phyloP scores from a whole-genome alignment of 257 asterid species.

The Dorcoceras hygrometricum region DNA sequence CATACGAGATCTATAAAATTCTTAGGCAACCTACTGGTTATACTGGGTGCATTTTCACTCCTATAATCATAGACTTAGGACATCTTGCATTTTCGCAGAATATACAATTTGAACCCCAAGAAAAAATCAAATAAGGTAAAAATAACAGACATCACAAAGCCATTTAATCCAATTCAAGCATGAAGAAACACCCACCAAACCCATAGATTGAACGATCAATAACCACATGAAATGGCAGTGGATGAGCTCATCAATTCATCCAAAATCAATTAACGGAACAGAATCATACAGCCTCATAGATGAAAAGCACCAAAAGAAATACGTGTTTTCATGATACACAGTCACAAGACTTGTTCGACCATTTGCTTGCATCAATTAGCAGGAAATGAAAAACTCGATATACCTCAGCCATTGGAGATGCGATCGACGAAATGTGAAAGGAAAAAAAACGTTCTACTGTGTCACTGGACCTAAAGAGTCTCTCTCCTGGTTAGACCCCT shows the following conservation, averaged over 20 bases:
- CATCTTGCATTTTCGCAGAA: neutral
- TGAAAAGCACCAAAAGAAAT: neutral
- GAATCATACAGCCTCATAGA: neutral
- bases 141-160: neutral
- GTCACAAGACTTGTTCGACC: neutral
- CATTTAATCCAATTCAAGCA: neutral
- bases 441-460: no score
- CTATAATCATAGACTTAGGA: neutral
- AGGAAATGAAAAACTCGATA: constrained; percentile 18
- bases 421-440: neutral
- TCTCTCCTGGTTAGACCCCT: no score
- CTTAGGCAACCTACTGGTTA: neutral
- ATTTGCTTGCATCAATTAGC: neutral
- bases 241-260: neutral
- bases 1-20: neutral
- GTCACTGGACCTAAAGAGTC: no score
- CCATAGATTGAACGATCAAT: neutral
- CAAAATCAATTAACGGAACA: neutral
- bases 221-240: constrained; percentile 1
- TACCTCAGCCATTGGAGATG: constrained; percentile 50
- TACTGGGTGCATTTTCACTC: neutral
- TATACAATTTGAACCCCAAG: neutral
- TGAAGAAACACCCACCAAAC: neutral
- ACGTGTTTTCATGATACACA: neutral
- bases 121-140: neutral